phyloP scores from a whole-genome alignment of 768 basidiomycete species.

The button mushroom (Agaricus bisporus) region DNA sequence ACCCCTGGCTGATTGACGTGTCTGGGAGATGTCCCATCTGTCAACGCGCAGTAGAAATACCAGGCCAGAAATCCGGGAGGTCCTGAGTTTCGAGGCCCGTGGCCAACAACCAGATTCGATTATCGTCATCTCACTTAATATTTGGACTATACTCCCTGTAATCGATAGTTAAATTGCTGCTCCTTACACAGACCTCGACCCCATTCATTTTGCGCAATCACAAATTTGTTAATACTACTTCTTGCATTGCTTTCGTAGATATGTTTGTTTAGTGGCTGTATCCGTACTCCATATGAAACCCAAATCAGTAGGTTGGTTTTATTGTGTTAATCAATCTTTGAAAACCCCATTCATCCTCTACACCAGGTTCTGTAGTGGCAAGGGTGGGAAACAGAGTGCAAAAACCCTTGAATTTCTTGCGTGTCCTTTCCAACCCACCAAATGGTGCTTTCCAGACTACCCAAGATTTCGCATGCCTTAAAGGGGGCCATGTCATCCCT shows the following conservation, averaged over 20 bases:
- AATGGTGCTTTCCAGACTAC: slow-evolving; percentile 12
- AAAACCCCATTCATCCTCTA: not conserved
- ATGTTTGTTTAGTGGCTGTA: no score
- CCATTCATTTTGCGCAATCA: no score
- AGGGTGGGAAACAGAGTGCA: slow-evolving; percentile 6
- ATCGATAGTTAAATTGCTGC: no score
- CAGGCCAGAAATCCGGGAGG: slow-evolving; percentile 29
- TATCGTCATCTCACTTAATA: not conserved
- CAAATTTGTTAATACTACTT: no score
- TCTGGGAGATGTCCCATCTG: slow-evolving; percentile 88
- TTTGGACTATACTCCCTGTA: no score
- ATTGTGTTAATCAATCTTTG: not conserved
- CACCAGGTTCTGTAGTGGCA: not conserved
- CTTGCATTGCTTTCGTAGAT: no score
- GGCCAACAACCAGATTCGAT: not conserved
- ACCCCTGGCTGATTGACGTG: slow-evolving; percentile 83
- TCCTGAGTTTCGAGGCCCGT: not conserved
- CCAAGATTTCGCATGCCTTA: slow-evolving; percentile 20
- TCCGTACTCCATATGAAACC: no score
- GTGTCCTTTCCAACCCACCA: slow-evolving; percentile 16
- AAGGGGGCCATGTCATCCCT: slow-evolving; percentile 12
- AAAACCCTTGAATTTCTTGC: not conserved
- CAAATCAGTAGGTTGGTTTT: no score
- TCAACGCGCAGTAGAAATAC: slow-evolving; percentile 63
- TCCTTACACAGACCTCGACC: no score